Conservation (phyloP, 805 yeast species). For the Schwanniomyces vanrijiae region DNA sequence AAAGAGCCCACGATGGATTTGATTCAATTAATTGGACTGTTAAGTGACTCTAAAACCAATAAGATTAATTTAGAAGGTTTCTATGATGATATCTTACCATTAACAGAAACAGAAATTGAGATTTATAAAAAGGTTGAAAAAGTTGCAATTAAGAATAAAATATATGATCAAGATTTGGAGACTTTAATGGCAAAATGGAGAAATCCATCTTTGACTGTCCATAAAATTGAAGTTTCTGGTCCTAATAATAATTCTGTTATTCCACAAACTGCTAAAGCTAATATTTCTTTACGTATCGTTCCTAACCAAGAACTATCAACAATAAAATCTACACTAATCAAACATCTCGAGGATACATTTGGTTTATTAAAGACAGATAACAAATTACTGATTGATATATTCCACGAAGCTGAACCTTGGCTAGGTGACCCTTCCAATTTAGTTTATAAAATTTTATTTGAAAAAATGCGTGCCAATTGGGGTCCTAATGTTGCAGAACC, state of each 20-base stretch:
- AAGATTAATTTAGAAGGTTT: conserved; percentile 66
- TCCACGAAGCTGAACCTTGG: conserved; percentile 96
- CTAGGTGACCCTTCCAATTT: conserved; percentile 79
- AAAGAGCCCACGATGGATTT: conserved; percentile 89
- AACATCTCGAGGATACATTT: conserved; percentile 50
- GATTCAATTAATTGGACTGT: conserved; percentile 64
- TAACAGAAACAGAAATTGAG: conserved; percentile 56
- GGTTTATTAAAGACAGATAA: conserved; percentile 56
- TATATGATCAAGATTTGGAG: conserved; percentile 36
- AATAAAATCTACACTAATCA: conserved; percentile 51
- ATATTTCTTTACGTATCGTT: conserved; percentile 80
- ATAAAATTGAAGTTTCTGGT: conserved; percentile 82
- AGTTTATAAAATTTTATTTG: conserved; percentile 66
- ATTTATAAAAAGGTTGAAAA: conserved; percentile 62
- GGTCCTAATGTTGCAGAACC: conserved; percentile 64
- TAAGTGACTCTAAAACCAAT: conserved; percentile 47
- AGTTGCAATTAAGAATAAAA: conserved; percentile 24
- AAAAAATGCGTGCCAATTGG: conserved; percentile 73
- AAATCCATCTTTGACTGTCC: conserved; percentile 84
- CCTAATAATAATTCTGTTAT: conserved; percentile 89
- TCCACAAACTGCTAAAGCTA: conserved; percentile 75
- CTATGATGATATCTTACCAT: conserved; percentile 61
- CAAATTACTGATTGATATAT: conserved; percentile 55
- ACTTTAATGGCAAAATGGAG: conserved; percentile 83
- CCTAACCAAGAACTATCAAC: conserved; percentile 76